Conservation (phyloP, 208 protist species). For the Borovskyia barvae region DNA sequence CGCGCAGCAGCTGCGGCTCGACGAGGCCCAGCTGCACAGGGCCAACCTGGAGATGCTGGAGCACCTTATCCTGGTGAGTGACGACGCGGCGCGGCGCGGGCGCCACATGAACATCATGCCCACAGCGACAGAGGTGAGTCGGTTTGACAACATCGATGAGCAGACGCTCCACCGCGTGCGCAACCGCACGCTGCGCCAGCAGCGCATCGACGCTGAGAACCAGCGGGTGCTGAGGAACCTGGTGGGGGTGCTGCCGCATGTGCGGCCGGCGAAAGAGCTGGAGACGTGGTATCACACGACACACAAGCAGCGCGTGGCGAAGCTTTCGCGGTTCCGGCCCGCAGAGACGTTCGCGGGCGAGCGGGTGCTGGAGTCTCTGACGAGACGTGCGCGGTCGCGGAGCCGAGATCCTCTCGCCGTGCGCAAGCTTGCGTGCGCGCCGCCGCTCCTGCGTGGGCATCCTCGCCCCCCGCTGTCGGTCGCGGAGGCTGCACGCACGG, state of each 20-base stretch:
- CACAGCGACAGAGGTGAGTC: slow-evolving; percentile 14
- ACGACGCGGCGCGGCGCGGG: slow-evolving; percentile 21
- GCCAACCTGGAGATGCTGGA: slow-evolving; percentile 34
- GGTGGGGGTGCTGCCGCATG: slow-evolving; percentile 19
- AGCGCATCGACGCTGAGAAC: slow-evolving; percentile 27
- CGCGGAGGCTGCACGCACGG: slow-evolving; percentile 22
- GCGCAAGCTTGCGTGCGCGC: slow-evolving; percentile 3
- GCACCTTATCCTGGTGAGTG: slow-evolving; percentile 33
- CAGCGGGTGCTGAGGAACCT: slow-evolving; percentile 35
- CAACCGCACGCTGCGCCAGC: slow-evolving; percentile 15
- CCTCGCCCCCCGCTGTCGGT: slow-evolving; percentile 25
- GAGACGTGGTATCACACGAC: slow-evolving; percentile 43
- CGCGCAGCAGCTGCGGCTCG: slow-evolving; percentile 31
- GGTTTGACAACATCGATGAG: slow-evolving; percentile 33
- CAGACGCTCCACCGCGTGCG: slow-evolving; percentile 32
- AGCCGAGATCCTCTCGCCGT: not conserved
- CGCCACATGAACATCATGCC: slow-evolving; percentile 54
- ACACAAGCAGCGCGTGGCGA: slow-evolving; percentile 37
- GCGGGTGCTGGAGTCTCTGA: slow-evolving; percentile 23
- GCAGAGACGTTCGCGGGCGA: slow-evolving; percentile 53
- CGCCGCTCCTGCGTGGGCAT: slow-evolving; percentile 37
- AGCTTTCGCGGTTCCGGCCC: slow-evolving; percentile 45
- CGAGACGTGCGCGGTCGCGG: not conserved
- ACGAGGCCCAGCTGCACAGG: slow-evolving; percentile 35
- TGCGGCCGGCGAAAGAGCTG: slow-evolving; percentile 36